Base-by-base conservation (phyloP, 2,329 filamentous ascomycete species). In the Hymenoscyphus fructigenus region DNA sequence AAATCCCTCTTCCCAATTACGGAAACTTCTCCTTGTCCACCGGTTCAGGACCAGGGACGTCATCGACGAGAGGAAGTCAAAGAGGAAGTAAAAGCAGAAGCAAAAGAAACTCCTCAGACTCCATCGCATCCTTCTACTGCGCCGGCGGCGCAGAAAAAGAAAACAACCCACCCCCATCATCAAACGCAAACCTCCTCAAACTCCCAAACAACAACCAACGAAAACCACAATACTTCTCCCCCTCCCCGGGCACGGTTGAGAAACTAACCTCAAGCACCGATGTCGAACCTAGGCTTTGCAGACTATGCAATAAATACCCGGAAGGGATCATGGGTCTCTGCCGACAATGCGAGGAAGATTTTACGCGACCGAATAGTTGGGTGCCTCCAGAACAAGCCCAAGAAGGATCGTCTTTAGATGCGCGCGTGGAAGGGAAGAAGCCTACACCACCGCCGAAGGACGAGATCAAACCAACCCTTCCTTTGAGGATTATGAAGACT, bases 51-150 rank as follows among this genome's bases (percentile, higher is more conserved):
- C 1, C 20, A 5, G 47, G 44, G 10, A 12, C 12, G 9, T 53
- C 10, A 12, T 26, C 47, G 7, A 12, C 47, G 14, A 15, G 10
- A 23, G 20, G 10, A 12, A 53, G 20, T 7, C 41, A n/a, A 10
- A 26, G 3, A 14, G 20, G 10, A 26, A 53, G 20, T 7, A 53
- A 53, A 26, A 26, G 5, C 3, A 53, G 26, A 26, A 23, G 10
- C 14, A 53, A 12, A 14, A 53, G 50, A 32, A 38, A 23, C 2
- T 62, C 62, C 17, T 47, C 53, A 15, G 44, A 53, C 20, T 64
- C 63, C 14, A 23, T 60, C 12, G n/a, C 47, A 7, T 67, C 62
- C n/a, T 71, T 71, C 57, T 69, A 61, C 34, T 70, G 69, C 60
- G 41, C 62, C 10, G 69, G 69, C 28, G 64, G 64, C 9, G 28